These are phyloP conservation scores for Alternaria sp. DNA, from an alignment of 2,329 filamentous ascomycete species.

Conservation along the genomic window DNA sequence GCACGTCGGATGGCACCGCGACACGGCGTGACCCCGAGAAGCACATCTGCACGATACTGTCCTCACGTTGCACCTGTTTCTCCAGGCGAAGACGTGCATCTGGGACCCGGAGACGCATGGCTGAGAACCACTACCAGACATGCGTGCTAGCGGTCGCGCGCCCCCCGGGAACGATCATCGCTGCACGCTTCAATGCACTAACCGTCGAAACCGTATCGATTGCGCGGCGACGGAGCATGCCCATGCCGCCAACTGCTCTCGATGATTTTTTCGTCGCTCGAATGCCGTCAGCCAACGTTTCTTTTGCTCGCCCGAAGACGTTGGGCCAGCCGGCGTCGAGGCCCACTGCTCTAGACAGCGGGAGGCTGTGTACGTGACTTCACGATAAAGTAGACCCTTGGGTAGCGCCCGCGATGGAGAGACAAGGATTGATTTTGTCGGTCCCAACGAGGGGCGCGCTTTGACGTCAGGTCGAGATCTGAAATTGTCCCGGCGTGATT, in stretches of 20 bases:
- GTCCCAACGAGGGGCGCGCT: not conserved
- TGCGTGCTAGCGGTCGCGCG: conserved; percentile 1
- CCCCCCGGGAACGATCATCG: conserved; percentile 19
- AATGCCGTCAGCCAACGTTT: not conserved
- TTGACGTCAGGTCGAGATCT: not conserved
- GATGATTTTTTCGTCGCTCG: not conserved
- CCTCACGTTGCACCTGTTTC: not conserved
- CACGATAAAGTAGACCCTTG: not conserved
- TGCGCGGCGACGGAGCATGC: conserved; percentile 19
- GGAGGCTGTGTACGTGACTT: conserved; percentile 1
- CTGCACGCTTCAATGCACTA: conserved; percentile 23
- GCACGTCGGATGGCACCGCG: not conserved
- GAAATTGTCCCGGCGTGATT: conserved; percentile 5
- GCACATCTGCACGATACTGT: not conserved
- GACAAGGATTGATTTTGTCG: not conserved
- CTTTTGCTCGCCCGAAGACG: not conserved
- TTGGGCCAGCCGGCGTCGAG: not conserved
- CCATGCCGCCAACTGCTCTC: not conserved
- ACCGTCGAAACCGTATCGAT: conserved; percentile 27
- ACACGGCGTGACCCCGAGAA: not conserved
- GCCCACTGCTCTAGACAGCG: not conserved
- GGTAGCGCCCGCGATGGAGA: not conserved
- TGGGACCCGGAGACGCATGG: conserved; percentile 2
- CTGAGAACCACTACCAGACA: not conserved
- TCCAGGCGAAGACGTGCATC: not conserved